phyloP scores from a whole-genome alignment of 2,329 filamentous ascomycete genomes.

The Calonectria hongkongensis region DNA sequence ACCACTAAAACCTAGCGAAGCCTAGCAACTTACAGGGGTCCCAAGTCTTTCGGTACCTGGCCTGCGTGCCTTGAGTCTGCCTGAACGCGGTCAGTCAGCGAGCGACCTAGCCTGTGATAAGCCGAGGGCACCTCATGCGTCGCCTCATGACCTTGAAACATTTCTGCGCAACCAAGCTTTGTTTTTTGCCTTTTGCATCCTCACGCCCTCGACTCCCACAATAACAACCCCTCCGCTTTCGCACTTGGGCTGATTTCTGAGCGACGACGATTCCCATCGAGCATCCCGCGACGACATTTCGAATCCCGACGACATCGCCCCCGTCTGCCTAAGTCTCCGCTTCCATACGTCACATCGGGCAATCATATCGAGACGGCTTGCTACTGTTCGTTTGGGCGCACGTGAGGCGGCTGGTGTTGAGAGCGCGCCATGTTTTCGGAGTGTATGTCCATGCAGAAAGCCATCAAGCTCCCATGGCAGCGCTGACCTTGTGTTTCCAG shows the following conservation, averaged over 20 bases:
- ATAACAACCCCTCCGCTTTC: conserved; percentile 31
- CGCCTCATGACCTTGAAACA: conserved; percentile 54
- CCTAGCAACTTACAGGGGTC: conserved; percentile 45
- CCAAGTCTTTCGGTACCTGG: conserved; percentile 27
- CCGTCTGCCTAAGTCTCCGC: conserved; percentile 40
- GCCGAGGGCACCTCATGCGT: conserved; percentile 49
- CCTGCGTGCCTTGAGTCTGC: conserved; percentile 48
- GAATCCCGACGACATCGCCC: conserved; percentile 44
- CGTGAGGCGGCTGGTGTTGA: conserved; percentile 60
- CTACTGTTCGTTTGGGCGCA: conserved; percentile 44
- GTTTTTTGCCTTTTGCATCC: conserved; percentile 45
- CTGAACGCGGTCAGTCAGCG: conserved; percentile 53
- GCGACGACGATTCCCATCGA: neutral
- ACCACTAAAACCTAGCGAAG: conserved; percentile 40
- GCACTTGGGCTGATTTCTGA: neutral
- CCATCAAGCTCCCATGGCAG: conserved; percentile 8
- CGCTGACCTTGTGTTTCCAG: conserved; percentile 67
- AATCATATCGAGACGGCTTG: conserved; percentile 42
- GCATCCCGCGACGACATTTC: conserved; percentile 24
- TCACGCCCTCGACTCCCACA: conserved; percentile 19
- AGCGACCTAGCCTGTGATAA: conserved; percentile 54
- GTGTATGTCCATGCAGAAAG: conserved; percentile 76
- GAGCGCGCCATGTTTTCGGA: conserved; percentile 77
- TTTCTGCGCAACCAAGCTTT: conserved; percentile 41
- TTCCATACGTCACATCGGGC: conserved; percentile 51